Conservation (phyloP, 2,329 filamentous ascomycete species). For the Nothophaeocryptopus gaeumannii region DNA sequence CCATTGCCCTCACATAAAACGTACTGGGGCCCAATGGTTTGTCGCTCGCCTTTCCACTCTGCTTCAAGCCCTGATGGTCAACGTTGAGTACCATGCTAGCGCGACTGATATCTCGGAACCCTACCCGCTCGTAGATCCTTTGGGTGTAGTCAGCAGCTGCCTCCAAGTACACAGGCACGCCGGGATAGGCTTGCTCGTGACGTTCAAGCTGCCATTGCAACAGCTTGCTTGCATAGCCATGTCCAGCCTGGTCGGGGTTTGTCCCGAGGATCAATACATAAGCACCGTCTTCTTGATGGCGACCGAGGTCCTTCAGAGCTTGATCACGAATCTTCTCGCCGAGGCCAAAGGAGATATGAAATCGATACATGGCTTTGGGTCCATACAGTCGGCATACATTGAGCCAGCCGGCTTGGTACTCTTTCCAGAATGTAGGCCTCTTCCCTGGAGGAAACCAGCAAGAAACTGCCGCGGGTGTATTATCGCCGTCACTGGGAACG, state of each 20-base stretch:
- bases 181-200: not conserved
- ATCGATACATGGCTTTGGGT: not conserved
- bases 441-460: not conserved
- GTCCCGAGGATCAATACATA: conserved; percentile 1
- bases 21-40: no score
- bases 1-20: no score
- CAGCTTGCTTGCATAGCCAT: conserved; percentile 5
- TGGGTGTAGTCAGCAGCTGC: conserved; percentile 9
- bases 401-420: no score
- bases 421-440: no score
- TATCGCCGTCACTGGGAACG: not conserved
- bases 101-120: conserved; percentile 2
- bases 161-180: conserved; percentile 4
- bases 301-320: not conserved
- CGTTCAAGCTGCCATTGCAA: not conserved
- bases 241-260: conserved; percentile 5
- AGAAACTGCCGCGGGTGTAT: conserved; percentile 1
- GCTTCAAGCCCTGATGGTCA: no score
- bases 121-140: conserved; percentile 6
- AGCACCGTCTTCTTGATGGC: not conserved
- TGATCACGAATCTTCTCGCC: conserved; percentile 1
- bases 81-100: no score
- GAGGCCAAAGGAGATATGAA: not conserved
- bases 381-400: not conserved
- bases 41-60: no score